phyloP scores from a whole-genome alignment of 73 alveolate species.

The Blepharisma stoltei region DNA sequence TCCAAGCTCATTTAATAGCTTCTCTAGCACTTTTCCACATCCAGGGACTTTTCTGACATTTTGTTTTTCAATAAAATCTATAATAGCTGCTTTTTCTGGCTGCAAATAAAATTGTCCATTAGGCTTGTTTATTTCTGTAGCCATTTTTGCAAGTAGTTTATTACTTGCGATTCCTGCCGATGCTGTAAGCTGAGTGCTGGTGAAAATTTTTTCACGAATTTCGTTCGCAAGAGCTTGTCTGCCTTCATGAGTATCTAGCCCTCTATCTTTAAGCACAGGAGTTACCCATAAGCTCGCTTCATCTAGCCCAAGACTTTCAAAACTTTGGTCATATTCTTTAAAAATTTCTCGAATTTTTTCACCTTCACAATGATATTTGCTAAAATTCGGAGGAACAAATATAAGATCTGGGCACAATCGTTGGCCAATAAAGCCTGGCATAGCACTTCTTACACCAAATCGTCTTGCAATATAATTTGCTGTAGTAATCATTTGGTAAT shows the following conservation, averaged over 20 bases:
- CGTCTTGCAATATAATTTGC: conserved; percentile 96
- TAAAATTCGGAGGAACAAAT: conserved; percentile 65
- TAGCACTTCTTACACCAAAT: conserved; percentile 96
- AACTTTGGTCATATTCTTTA: conserved; percentile 77
- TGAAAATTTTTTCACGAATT: conserved; percentile 68
- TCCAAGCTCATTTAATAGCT: conserved; percentile 56
- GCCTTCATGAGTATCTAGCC: conserved; percentile 64
- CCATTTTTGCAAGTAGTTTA: conserved; percentile 95
- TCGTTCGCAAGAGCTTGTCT: conserved; percentile 69
- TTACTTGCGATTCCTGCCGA: conserved; percentile 96
- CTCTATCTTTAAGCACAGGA: conserved; percentile 52
- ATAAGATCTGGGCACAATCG: conserved; percentile 89
- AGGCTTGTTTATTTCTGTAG: conserved; percentile 95
- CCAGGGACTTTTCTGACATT: conserved; percentile 83
- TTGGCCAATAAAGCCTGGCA: conserved; percentile 98
- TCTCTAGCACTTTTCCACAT: conserved; percentile 68
- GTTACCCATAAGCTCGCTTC: conserved; percentile 95
- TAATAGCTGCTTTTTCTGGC: conserved; percentile 60
- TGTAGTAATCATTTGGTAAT: conserved; percentile 85
- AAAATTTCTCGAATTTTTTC: conserved; percentile 45
- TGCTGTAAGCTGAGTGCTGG: conserved; percentile 82
- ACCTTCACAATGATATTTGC: conserved; percentile 71
- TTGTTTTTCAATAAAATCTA: conserved; percentile 54
- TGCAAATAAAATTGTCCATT: conserved; percentile 82
- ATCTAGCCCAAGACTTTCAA: conserved; percentile 92